phyloP scores from a whole-genome alignment of 106 monocot genomes.

The Xerophyta viscosa region DNA sequence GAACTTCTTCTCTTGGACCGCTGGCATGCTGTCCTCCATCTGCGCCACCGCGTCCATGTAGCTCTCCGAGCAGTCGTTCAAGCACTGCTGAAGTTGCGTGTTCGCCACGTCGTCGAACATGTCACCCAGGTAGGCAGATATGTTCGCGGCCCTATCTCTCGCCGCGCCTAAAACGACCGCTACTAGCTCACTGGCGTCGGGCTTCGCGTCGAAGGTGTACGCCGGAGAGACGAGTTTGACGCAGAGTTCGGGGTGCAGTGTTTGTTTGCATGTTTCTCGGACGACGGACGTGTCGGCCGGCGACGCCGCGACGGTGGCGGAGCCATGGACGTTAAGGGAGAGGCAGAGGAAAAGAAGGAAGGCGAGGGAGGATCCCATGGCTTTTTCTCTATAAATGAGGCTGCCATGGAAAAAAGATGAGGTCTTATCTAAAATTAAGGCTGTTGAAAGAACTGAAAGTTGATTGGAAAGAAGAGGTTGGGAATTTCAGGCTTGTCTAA shows the following conservation, averaged over 20 bases:
- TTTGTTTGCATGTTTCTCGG: background rate
- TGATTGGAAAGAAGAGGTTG: too few relatives aligned
- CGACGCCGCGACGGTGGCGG: background rate
- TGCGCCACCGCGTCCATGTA: background rate
- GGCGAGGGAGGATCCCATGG: background rate
- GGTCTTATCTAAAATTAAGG: too few relatives aligned
- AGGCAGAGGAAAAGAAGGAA: background rate
- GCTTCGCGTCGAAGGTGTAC: background rate
- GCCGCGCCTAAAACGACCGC: background rate
- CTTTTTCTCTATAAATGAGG: too few relatives aligned
- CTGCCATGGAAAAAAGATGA: too few relatives aligned
- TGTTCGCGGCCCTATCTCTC: background rate
- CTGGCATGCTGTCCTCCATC: background rate
- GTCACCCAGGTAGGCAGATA: background rate
- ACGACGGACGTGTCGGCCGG: background rate
- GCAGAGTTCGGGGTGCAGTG: background rate
- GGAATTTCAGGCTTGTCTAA: too few relatives aligned
- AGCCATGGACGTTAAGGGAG: background rate
- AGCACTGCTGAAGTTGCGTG: background rate
- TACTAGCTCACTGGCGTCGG: background rate
- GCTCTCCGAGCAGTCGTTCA: background rate
- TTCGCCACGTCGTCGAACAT: background rate
- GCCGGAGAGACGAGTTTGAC: background rate
- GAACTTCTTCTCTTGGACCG: background rate
- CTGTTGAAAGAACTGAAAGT: too few relatives aligned